phyloP scores from a whole-genome alignment of 805 yeast genomes.

The Yamadazyma philogaea region DNA sequence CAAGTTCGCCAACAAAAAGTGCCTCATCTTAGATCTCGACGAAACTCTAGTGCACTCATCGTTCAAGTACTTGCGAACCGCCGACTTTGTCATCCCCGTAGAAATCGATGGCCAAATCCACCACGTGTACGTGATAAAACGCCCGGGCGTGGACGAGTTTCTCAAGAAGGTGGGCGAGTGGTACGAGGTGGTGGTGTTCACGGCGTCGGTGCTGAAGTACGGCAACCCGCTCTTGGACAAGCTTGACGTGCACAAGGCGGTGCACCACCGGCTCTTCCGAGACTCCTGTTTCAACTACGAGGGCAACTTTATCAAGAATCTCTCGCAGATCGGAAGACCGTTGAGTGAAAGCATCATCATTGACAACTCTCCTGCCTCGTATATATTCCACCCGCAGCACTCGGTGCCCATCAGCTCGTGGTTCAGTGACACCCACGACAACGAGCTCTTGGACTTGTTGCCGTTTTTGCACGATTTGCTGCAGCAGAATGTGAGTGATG shows the following conservation, averaged over 20 bases:
- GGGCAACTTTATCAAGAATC: slow-evolving; percentile 91
- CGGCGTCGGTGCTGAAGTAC: slow-evolving; percentile 92
- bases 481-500: slow-evolving; percentile 70
- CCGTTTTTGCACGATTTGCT: slow-evolving; percentile 89
- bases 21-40: slow-evolving; percentile 87
- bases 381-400: slow-evolving; percentile 95
- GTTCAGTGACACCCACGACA: slow-evolving; percentile 98
- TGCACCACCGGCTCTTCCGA: slow-evolving; percentile 90
- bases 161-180: slow-evolving; percentile 76
- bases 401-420: slow-evolving; percentile 96
- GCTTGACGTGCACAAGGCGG: slow-evolving; percentile 67
- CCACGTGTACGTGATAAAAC: slow-evolving; percentile 91
- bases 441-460: slow-evolving; percentile 85
- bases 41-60: slow-evolving; percentile 96
- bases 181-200: slow-evolving; percentile 93
- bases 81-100: slow-evolving; percentile 96
- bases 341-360: slow-evolving; percentile 79
- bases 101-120: slow-evolving; percentile 91
- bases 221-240: slow-evolving; percentile 94
- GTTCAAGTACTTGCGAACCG: slow-evolving; percentile 85
- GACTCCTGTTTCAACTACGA: slow-evolving; percentile 92
- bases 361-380: slow-evolving; percentile 98
- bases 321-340: slow-evolving; percentile 93
- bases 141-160: slow-evolving; percentile 98
- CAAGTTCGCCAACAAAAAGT: slow-evolving; percentile 63